phyloP scores from a whole-genome alignment of 139 green algal genomes.

The Pleodorina starrii region DNA sequence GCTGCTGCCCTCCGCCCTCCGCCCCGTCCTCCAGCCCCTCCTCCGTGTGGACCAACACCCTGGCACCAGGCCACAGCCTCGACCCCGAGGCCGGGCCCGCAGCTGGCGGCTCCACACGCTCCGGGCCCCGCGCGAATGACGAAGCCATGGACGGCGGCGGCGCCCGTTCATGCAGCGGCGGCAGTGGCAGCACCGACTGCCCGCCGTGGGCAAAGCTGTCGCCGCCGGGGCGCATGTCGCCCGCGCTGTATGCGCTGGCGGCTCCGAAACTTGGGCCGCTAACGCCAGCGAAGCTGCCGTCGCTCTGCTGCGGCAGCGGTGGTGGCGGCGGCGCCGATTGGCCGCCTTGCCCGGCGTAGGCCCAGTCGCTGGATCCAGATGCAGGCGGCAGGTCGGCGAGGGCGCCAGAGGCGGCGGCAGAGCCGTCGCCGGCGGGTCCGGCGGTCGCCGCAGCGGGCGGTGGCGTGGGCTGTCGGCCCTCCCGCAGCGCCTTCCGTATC shows the following conservation, averaged over 20 bases:
- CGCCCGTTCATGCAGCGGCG: neutral
- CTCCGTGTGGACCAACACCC: neutral
- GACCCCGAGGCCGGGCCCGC: neutral
- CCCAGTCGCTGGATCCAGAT: slow-evolving; percentile 20
- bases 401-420: neutral
- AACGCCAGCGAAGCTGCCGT: neutral
- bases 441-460: slow-evolving; percentile 61
- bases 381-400: slow-evolving; percentile 30
- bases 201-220: neutral
- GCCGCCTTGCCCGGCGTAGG: neutral
- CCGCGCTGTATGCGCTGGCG: too few relatives aligned
- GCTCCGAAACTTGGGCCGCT: neutral
- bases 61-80: neutral
- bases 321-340: neutral
- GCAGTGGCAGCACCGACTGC: neutral
- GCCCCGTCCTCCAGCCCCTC: slow-evolving; percentile 4
- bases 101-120: neutral
- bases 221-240: neutral
- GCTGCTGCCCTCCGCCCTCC: neutral
- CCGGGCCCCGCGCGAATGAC: neutral
- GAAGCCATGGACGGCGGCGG: neutral
- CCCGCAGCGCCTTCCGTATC: slow-evolving; percentile 86
- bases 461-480: slow-evolving; percentile 78
- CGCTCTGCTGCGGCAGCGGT: neutral
- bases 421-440: neutral